Conservation (phyloP, 257 asterid genomes). For the Coffea canephora region DNA sequence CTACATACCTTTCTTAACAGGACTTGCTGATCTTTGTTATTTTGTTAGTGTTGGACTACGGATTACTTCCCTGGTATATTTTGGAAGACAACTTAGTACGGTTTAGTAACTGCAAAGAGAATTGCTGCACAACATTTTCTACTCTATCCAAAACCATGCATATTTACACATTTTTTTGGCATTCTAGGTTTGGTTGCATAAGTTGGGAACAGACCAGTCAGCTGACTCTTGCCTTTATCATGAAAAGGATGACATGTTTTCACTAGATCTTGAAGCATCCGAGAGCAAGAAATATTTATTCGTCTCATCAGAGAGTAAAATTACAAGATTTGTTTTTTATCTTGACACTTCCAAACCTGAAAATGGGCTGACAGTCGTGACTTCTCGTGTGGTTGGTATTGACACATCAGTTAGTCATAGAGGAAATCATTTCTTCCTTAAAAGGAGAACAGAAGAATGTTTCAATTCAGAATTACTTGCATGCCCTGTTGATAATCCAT, state of each 20-base stretch:
- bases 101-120: background rate
- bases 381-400: conserved; percentile 68
- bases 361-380: conserved; percentile 59
- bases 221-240: conserved; percentile 77
- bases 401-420: conserved; percentile 89
- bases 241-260: conserved; percentile 86
- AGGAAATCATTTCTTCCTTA: conserved; percentile 84
- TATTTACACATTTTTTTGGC: conserved; percentile 17
- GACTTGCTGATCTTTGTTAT: background rate
- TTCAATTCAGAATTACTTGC: conserved; percentile 81
- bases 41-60: background rate
- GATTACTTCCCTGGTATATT: background rate
- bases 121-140: background rate
- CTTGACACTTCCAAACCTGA: conserved; percentile 69
- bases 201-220: conserved; percentile 68
- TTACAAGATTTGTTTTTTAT: conserved; percentile 76
- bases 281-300: conserved; percentile 90
- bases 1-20: background rate
- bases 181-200: conserved; percentile 84
- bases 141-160: background rate
- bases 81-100: background rate
- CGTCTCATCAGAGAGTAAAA: conserved; percentile 80
- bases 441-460: conserved; percentile 78
- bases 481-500: conserved; percentile 74
- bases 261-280: conserved; percentile 64